Percentiles rank a stretch among this genome's conserved stretches.
These are phyloP conservation scores for Halophytophthora polymorphica DNA, from an alignment of 352 stramenopile genomes.

Conservation along the genomic window DNA sequence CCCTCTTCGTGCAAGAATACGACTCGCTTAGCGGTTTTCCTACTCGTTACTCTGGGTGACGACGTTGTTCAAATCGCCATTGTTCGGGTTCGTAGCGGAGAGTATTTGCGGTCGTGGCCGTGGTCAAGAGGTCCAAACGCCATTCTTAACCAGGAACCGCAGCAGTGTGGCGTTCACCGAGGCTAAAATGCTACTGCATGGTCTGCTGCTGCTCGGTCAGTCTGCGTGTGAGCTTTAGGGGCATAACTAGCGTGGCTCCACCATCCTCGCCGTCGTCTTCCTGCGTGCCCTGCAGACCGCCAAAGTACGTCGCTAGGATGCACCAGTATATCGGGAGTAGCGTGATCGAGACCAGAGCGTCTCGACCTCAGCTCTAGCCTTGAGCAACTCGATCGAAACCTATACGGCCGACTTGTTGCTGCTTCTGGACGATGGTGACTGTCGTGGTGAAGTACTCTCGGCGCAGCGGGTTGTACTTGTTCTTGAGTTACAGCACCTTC, in stretches of 20 bases:
- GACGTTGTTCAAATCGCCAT: too few relatives aligned
- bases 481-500: background rate
- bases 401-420: background rate
- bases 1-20: too few relatives aligned
- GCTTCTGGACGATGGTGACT: background rate
- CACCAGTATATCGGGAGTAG: background rate
- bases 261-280: background rate
- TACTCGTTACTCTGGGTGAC: too few relatives aligned
- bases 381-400: too few relatives aligned
- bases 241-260: background rate
- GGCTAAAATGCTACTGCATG: background rate
- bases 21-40: too few relatives aligned
- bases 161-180: background rate
- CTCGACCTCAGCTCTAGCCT: too few relatives aligned
- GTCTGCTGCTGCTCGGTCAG: background rate
- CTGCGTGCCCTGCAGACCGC: background rate
- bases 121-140: too few relatives aligned
- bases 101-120: too few relatives aligned
- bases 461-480: slow-evolving; percentile 1
- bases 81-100: too few relatives aligned
- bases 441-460: background rate
- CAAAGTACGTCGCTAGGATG: background rate
- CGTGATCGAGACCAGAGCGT: too few relatives aligned
- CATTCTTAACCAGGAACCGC: background rate
- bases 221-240: background rate